Base-by-base conservation (phyloP, 2,329 filamentous ascomycete species). In the Emmonsia crescens region DNA sequence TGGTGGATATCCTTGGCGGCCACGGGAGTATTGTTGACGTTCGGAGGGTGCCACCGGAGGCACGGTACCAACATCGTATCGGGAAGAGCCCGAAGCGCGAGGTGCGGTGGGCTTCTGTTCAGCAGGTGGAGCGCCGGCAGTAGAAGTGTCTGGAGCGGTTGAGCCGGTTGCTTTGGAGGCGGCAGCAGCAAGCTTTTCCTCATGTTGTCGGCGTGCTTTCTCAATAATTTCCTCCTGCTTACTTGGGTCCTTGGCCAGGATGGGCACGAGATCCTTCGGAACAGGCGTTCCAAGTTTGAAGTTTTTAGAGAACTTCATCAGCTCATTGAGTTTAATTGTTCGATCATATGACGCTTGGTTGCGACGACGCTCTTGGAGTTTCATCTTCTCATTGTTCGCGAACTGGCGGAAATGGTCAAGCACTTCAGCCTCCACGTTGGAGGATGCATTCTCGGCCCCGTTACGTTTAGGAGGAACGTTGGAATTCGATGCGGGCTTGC, bases 281-380 rank as follows among this genome's bases (percentile, higher is more conserved):
- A 99, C 91, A 5, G 92, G 91, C 2, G 93, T 96, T 57, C 89
- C 88, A 21, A 99, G 83, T 77, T 97, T 97, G 81, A 99, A 99
- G 72, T 84, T 94, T 67, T 87, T 84, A 0, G 94, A 91, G 74
- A 99, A 99, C 71, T 93, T 96, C 80, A 94, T 95, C 62, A 99
- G 78, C 76, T 99, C 94, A 63, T 90, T 96, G 64, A 99, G 76
- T 75, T 96, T 96, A 66, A 94, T 86, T 67, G 92, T 91, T 73
- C 96, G 96, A 73, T 97, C 94, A 63, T 85, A 80, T 21, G 80
- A 79, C 24, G 78, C 80, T 65, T 82, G 79, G 54, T 78, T 79
- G 49, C 83, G 79, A 61, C 80, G 79, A 46, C 79, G 79, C 67
- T 86, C 83, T 62, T 83, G 78, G 64, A 85, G 74, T 64, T 82